phyloP scores from a whole-genome alignment of 139 green algal species.

The Chlorella sp. region DNA sequence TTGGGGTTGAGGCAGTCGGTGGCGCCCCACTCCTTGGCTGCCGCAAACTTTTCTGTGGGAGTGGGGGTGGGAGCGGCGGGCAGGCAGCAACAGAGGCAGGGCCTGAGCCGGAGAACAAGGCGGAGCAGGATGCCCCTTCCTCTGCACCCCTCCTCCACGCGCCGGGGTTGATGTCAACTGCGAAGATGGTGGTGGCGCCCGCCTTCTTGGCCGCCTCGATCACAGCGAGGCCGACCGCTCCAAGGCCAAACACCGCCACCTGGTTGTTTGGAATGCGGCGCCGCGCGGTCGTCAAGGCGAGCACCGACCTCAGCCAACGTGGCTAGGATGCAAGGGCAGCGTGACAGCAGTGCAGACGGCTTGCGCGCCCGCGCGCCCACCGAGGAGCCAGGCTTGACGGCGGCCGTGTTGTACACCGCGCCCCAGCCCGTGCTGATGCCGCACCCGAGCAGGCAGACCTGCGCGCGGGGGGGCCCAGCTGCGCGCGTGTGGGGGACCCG shows the following conservation, averaged over 20 bases:
- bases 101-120: background rate
- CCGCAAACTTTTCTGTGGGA: slow-evolving; percentile 75
- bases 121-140: background rate
- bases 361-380: no score
- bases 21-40: slow-evolving; percentile 82
- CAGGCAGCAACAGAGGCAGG: background rate
- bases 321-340: no score
- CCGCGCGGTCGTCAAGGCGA: no score
- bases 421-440: slow-evolving; percentile 78
- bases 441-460: slow-evolving; percentile 86
- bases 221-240: slow-evolving; percentile 88
- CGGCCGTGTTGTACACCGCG: slow-evolving; percentile 96
- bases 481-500: background rate
- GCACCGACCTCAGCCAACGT: no score
- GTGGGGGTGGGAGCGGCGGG: background rate
- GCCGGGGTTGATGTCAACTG: slow-evolving; percentile 86
- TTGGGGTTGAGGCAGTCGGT: slow-evolving; percentile 90
- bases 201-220: slow-evolving; percentile 82
- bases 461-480: background rate
- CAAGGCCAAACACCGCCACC: slow-evolving; percentile 88
- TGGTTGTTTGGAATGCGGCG: no score
- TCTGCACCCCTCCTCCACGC: background rate
- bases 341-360: no score
- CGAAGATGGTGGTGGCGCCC: slow-evolving; percentile 87
- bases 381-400: slow-evolving; percentile 78